phyloP scores from a whole-genome alignment of 2,329 filamentous ascomycete species.

The Talaromyces verruculosus region DNA sequence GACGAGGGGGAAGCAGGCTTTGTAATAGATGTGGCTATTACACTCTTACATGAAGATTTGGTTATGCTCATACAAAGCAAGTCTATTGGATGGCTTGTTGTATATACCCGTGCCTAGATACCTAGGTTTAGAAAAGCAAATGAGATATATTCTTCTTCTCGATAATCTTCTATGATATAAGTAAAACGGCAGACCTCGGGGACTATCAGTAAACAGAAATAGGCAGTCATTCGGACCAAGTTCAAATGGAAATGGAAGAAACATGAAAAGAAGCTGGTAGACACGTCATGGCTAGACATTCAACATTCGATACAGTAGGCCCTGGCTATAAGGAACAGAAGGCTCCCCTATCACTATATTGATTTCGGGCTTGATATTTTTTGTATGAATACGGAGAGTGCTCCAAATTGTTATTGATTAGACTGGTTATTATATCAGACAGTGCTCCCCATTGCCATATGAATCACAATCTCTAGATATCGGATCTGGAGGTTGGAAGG shows the following conservation, averaged over 20 bases:
- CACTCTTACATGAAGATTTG: too few species aligned
- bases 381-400: too few species aligned
- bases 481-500: too few species aligned
- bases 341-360: too few species aligned
- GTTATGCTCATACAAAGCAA: too few species aligned
- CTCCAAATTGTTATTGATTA: too few species aligned
- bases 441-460: too few species aligned
- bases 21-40: constrained; percentile 22
- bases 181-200: too few species aligned
- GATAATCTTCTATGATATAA: not conserved
- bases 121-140: not conserved
- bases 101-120: not conserved
- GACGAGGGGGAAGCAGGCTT: constrained; percentile 45
- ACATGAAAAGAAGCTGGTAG: not conserved
- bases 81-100: not conserved
- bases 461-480: too few species aligned
- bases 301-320: not conserved
- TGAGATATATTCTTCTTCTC: not conserved
- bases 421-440: too few species aligned
- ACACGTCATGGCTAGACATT: not conserved
- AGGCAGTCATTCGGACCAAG: not conserved
- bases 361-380: too few species aligned
- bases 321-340: too few species aligned
- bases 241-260: not conserved
- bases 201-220: not conserved